Conservation (phyloP, 768 basidiomycete species). For the Tylopilus sp. region DNA sequence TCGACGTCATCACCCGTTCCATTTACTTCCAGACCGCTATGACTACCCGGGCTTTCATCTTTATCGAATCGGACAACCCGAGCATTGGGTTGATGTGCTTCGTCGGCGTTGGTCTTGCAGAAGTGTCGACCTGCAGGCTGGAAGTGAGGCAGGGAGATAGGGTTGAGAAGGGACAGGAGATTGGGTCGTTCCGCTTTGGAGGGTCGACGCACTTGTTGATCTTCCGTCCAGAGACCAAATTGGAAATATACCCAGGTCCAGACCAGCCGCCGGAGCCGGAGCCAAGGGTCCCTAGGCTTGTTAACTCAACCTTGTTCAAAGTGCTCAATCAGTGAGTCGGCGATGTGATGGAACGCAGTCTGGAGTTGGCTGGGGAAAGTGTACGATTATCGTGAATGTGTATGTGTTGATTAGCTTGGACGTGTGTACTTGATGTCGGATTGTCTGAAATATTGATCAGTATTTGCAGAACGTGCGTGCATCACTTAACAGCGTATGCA, state of each 20-base stretch:
- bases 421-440: neutral
- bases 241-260: constrained; percentile 15
- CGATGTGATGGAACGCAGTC: neutral
- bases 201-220: constrained; percentile 50
- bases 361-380: too few relatives aligned
- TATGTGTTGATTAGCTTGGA: neutral
- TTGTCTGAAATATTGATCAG: too few relatives aligned
- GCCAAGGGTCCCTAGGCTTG: neutral
- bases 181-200: constrained; percentile 65
- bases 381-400: neutral
- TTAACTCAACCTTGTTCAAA: constrained; percentile 17
- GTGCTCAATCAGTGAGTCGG: neutral
- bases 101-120: constrained; percentile 58
- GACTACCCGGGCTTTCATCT: constrained; percentile 52
- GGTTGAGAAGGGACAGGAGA: constrained; percentile 51
- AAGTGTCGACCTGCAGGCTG: constrained; percentile 58
- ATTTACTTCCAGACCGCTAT: constrained; percentile 23
- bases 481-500: too few relatives aligned
- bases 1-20: neutral
- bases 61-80: constrained; percentile 53
- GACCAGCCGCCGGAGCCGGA: neutral
- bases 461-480: too few relatives aligned
- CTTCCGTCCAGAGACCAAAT: constrained; percentile 36
- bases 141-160: constrained; percentile 43
- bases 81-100: constrained; percentile 57